Percentiles rank a stretch among this genome's conserved stretches.
Conservation (phyloP, 768 basidiomycete species). For the Naematelia aurantialba region DNA sequence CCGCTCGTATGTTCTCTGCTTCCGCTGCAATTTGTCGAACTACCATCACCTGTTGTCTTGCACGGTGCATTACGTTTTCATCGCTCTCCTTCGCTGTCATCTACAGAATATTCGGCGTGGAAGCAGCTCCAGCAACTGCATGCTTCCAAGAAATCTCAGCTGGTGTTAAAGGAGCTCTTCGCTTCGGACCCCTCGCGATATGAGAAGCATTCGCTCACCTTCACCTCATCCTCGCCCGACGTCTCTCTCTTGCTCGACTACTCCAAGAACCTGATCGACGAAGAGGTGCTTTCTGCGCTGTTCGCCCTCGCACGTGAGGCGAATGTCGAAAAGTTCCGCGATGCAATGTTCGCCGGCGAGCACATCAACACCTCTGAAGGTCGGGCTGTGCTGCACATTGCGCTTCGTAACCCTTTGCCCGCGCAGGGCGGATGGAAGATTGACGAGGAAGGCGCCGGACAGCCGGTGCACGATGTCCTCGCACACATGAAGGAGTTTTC, state of each 20-base stretch:
- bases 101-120: slow-evolving; percentile 85
- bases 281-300: slow-evolving; percentile 73
- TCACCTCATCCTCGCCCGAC: slow-evolving; percentile 69
- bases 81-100: too few species aligned
- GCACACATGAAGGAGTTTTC: slow-evolving; percentile 88
- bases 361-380: slow-evolving; percentile 99
- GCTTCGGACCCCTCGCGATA: slow-evolving; percentile 82
- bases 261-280: slow-evolving; percentile 91
- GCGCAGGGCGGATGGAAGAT: slow-evolving; percentile 68
- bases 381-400: slow-evolving; percentile 92
- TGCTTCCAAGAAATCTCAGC: slow-evolving; percentile 64
- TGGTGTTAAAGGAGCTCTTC: slow-evolving; percentile 90
- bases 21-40: too few species aligned
- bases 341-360: slow-evolving; percentile 90
- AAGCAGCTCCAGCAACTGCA: slow-evolving; percentile 82
- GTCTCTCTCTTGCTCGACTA: slow-evolving; percentile 88
- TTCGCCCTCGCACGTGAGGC: slow-evolving; percentile 81
- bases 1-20: neutral
- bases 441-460: slow-evolving; percentile 65
- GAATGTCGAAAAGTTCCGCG: slow-evolving; percentile 72
- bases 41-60: too few species aligned
- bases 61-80: neutral
- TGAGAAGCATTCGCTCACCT: slow-evolving; percentile 56
- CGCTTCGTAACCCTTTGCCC: slow-evolving; percentile 66
- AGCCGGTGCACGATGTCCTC: slow-evolving; percentile 77